Evolutionary conservation across 2,329 filamentous ascomycete genomes (phyloP).

Genomic region (Calonectria pauciramosa): DNA sequence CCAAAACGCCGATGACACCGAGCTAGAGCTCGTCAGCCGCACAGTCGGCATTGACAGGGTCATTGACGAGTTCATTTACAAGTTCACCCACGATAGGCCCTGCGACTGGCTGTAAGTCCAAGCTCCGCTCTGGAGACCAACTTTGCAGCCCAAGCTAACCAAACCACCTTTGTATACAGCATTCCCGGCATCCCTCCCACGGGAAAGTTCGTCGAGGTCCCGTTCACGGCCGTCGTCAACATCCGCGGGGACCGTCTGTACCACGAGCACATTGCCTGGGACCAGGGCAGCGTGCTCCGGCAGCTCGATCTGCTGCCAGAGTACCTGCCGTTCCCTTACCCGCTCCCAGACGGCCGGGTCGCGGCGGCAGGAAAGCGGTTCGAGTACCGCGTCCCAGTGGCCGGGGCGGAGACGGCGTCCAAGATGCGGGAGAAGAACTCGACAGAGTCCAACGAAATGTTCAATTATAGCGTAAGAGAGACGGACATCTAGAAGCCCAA

Average conservation of each 20-base stretch:
- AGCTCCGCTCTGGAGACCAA: no score
- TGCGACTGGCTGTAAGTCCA: conserved; percentile 77
- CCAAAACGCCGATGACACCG: conserved; percentile 76
- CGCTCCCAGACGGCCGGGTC: conserved; percentile 53
- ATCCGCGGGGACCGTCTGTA: conserved; percentile 74
- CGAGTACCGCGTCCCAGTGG: conserved; percentile 51
- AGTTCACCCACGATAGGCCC: conserved; percentile 72
- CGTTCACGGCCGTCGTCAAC: conserved; percentile 74
- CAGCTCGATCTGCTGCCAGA: conserved; percentile 70
- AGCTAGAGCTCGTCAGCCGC: conserved; percentile 77
- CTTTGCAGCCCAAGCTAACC: no score
- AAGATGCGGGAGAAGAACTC: conserved; percentile 50
- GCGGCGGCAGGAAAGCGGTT: conserved; percentile 41
- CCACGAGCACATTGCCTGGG: conserved; percentile 78
- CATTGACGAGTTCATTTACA: conserved; percentile 78
- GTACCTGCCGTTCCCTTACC: conserved; percentile 74
- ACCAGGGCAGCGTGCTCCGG: conserved; percentile 73
- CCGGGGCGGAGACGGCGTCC: conserved; percentile 47
- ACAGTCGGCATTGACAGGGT: conserved; percentile 80
- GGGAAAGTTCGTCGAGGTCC: conserved; percentile 65
- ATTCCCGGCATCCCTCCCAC: conserved; percentile 71
- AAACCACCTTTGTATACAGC: no score
- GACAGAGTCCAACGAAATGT: conserved; percentile 51
- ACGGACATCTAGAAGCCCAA: neutral
- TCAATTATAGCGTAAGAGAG: conserved; percentile 42